Evolutionary conservation across 768 basidiomycete genomes (phyloP), one percentile per base, ranked within the genome.

Genomic region (Sistotremastrum niveocremeum): DNA sequence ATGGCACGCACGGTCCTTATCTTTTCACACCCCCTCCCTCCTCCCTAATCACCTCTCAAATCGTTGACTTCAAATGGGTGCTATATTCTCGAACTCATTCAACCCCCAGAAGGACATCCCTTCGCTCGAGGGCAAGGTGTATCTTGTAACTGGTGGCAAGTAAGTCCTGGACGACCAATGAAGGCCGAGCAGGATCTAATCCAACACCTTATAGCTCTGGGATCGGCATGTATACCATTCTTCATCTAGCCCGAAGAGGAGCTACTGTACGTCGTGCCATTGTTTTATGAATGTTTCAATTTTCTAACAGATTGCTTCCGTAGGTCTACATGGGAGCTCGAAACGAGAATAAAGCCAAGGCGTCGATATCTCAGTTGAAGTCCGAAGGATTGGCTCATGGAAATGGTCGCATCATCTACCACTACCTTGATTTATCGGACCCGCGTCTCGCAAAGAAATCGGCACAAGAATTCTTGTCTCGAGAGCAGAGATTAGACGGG

Each of bases 71-170:
- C 20, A 20, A 20, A 20, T 20, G 20, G 20, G 20, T 20, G 20
- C 20, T 20, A 20, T 20, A 20, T 20, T 20, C 20, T 20, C 20
- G 20, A 20, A 20, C 20, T 20, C 20, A 20, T 20, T 20, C 20
- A 20, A 20, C 20, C 20, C 20, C 20, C 20, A 20, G 20, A 20
- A 20, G 20, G 73, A 75, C 46, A 60, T 74, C 10, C 62, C 65
- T 12, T 66, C 73, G 53, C 59, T 73, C 3, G 60, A 55, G 0
- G 71, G 69, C 12, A 71, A 67, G 48, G 68, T 73, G 3, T 67
- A 61, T 1, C 53, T 76, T 12, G 69, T 74, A 31, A 72, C 71
- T 1, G 74, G 74, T 7, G 73, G 71, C 45, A 70, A 66, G 70
- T 69, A 41, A 43, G 65, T 59, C 11, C 20, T 20, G 20, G 20